Percentiles rank a stretch among this genome's conserved stretches.
phyloP scores from a whole-genome alignment of 371 early-diverging fungal species.

The Rhizopus arrhizus region DNA sequence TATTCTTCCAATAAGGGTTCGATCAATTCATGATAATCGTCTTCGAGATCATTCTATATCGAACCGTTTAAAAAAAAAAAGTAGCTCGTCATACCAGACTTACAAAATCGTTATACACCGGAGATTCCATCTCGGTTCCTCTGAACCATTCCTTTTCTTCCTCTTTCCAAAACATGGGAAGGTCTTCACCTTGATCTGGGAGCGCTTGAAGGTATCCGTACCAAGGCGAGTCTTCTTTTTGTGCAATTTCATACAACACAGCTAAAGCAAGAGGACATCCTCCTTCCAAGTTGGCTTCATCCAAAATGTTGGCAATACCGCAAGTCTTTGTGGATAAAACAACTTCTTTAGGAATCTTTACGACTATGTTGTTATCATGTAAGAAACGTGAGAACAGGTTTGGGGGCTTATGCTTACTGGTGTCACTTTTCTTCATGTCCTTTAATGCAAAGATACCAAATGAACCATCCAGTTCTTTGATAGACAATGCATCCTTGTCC shows the following conservation, averaged over 20 bases:
- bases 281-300: constrained; percentile 68
- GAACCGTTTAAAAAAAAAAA: neutral
- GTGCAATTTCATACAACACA: constrained; percentile 77
- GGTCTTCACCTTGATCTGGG: constrained; percentile 53
- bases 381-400: constrained; percentile 8
- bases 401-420: constrained; percentile 30
- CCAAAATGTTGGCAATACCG: constrained; percentile 75
- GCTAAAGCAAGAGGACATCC: constrained; percentile 75
- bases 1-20: constrained; percentile 59
- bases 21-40: constrained; percentile 65
- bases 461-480: constrained; percentile 53
- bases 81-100: neutral
- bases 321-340: constrained; percentile 73
- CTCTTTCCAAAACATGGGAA: constrained; percentile 72
- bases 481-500: constrained; percentile 60
- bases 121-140: constrained; percentile 66
- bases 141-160: constrained; percentile 51
- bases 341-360: constrained; percentile 68
- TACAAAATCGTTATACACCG: constrained; percentile 50
- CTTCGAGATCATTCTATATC: constrained; percentile 56
- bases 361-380: constrained; percentile 35
- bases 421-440: constrained; percentile 48
- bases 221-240: constrained; percentile 73
- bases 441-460: constrained; percentile 70
- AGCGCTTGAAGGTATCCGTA: constrained; percentile 73